Base-by-base conservation (phyloP, 306 rosid species). In the Ceratonia siliqua region DNA sequence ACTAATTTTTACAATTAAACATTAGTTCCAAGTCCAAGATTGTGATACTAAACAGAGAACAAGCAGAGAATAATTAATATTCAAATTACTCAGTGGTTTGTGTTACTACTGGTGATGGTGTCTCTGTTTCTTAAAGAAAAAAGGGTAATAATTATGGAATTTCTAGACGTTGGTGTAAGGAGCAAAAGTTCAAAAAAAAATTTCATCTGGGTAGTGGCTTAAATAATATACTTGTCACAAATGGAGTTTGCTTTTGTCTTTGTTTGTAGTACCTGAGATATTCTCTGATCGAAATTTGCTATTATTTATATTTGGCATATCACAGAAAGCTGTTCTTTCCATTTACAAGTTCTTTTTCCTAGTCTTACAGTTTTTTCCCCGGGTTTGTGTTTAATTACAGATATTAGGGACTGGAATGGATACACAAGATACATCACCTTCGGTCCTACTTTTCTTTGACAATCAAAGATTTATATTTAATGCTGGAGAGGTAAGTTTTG, bases 401-500 rank as follows among this genome's bases (percentile, higher is more conserved):
- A 78, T 90, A 28, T 78, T 93, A 58, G 96, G 98, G 7, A 93
- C 96, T 68, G 91, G 96, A 72, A 83, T 93, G 93, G 96, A 90
- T 73, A 93, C 96, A 75, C 94, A 90, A 62, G 98, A 92, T 72
- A 93, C 96, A 0, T 89, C 93, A 49, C 89, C 98, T 61, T 82
- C 96, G 0, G 90, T 93, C 38, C 70, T 89, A 50, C 96, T 93
- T 64, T 93, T 93, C 90, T 93, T 93, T 49, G 98, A 93, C 81
- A 90, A 83, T 49, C 93, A 88, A 30, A 87, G 93, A 61, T 87
- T 93, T 63, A 93, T 93, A 27, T 93, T 90, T 61, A 89, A 93
- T 82, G 95, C 93, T 33, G 98, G 96, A 32, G 98, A 93, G 93
- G 96, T 89, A 45, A 56, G 61, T 20, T n/a, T 52, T 55, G 28